A percentile compares a stretch with the other conserved stretches of the same genome.
Conservation (phyloP, 495 filamentous ascomycete genomes). For the Aspergillus hancockii region DNA sequence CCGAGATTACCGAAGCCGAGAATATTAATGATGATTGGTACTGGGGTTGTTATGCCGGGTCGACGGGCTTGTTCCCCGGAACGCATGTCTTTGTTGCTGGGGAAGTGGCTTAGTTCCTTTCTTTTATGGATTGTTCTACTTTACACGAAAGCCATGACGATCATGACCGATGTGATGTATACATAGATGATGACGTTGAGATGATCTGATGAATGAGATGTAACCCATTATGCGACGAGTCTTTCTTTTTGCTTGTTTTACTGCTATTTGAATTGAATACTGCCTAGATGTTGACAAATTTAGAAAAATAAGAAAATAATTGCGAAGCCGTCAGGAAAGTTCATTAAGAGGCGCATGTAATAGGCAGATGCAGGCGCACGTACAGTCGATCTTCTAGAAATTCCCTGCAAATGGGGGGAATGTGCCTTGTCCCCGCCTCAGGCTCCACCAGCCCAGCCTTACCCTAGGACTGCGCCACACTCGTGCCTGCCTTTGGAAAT, state of each 20-base stretch:
- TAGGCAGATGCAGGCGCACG: neutral
- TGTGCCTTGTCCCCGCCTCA: neutral
- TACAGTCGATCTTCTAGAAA: neutral
- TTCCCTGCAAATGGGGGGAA: neutral
- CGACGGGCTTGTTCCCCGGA: slow-evolving; percentile 73
- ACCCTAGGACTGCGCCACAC: neutral
- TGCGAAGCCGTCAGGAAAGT: too few species aligned
- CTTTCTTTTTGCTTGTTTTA: too few species aligned
- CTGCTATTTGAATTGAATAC: neutral
- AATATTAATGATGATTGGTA: slow-evolving; percentile 88
- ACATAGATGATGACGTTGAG: neutral
- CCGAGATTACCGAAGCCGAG: slow-evolving; percentile 76
- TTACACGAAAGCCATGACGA: neutral
- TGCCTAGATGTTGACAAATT: neutral
- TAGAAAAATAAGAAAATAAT: too few species aligned
- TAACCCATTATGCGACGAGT: neutral
- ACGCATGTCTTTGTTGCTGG: slow-evolving; percentile 59
- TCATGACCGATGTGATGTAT: slow-evolving; percentile 3
- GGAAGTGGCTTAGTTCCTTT: slow-evolving; percentile 29
- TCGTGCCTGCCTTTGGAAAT: neutral
- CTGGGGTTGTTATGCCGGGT: slow-evolving; percentile 76
- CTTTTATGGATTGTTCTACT: too few species aligned
- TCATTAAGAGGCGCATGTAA: too few species aligned
- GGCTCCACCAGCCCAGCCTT: neutral
- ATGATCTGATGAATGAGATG: neutral